These are phyloP conservation scores for Saposhnikovia divaricata DNA, from an alignment of 129 eudicot genomes.

Conservation along the genomic window DNA sequence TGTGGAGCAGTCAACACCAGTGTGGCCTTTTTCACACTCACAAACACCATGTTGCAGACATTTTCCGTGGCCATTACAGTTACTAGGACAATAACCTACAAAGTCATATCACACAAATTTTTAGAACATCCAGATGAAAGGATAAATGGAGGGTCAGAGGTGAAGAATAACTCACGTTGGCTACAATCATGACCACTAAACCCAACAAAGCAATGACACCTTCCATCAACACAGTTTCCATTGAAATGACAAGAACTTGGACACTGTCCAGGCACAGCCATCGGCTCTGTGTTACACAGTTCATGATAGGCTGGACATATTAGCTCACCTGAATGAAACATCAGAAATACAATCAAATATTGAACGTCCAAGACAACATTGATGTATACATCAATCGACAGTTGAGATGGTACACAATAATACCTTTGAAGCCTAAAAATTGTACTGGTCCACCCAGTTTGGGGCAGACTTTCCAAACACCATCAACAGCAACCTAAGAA, in stretches of 20 bases:
- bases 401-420: too few relatives aligned
- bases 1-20: constrained; percentile 94
- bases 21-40: constrained; percentile 61
- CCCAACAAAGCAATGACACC: constrained; percentile 80
- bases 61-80: constrained; percentile 69
- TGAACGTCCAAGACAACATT: background rate
- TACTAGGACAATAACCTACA: constrained; percentile 73
- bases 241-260: constrained; percentile 72
- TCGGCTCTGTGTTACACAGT: constrained; percentile 53
- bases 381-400: background rate
- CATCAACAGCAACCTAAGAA: constrained; percentile 81
- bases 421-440: constrained; percentile 90
- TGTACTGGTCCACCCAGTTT: constrained; percentile 79
- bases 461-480: constrained; percentile 86
- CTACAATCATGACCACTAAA: constrained; percentile 83
- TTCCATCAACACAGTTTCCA: constrained; percentile 84
- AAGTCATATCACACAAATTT: constrained; percentile 13
- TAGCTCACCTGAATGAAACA: constrained; percentile 55
- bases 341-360: background rate
- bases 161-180: constrained; percentile 51
- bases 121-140: background rate
- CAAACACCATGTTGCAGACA: constrained; percentile 69
- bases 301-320: constrained; percentile 90
- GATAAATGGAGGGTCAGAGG: background rate
- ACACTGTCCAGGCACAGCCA: constrained; percentile 50